Percentiles rank a stretch among this genome's conserved stretches.
phyloP scores from a whole-genome alignment of 2,329 filamentous ascomycete genomes.

The Neonectria faginata region DNA sequence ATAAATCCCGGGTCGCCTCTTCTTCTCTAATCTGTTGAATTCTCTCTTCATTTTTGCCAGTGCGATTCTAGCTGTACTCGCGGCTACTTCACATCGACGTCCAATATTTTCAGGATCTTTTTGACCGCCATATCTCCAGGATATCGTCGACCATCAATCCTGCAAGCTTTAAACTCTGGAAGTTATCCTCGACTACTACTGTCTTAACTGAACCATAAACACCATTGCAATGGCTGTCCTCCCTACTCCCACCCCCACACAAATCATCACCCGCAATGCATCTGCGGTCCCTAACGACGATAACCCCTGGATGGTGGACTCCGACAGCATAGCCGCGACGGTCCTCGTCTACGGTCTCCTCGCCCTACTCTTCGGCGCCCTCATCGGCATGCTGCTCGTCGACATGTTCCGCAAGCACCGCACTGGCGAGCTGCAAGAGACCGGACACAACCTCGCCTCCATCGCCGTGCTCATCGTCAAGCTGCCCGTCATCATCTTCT shows the following conservation, averaged over 20 bases:
- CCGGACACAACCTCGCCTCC: background rate
- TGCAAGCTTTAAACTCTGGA: background rate
- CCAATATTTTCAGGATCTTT: background rate
- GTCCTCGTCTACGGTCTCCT: slow-evolving; percentile 29
- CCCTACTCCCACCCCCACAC: background rate
- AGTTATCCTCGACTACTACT: background rate
- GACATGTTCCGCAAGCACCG: slow-evolving; percentile 31
- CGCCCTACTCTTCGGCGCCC: slow-evolving; percentile 14
- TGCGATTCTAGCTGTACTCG: background rate
- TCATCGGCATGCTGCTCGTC: slow-evolving; percentile 22
- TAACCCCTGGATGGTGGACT: slow-evolving; percentile 3
- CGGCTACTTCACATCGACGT: background rate
- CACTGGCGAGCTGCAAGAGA: slow-evolving; percentile 31
- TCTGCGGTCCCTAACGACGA: background rate
- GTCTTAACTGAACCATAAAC: background rate
- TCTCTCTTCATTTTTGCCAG: background rate
- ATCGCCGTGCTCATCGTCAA: background rate
- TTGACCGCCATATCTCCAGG: background rate
- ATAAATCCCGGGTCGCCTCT: background rate
- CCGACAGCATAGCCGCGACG: background rate
- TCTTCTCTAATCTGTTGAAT: background rate
- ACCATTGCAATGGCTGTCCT: background rate
- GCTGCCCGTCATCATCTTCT: slow-evolving; percentile 23
- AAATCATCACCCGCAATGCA: background rate
- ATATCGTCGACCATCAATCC: background rate